phyloP scores from a whole-genome alignment of 1,284 basidiomycete species.

The Pseudozyma sp. region DNA sequence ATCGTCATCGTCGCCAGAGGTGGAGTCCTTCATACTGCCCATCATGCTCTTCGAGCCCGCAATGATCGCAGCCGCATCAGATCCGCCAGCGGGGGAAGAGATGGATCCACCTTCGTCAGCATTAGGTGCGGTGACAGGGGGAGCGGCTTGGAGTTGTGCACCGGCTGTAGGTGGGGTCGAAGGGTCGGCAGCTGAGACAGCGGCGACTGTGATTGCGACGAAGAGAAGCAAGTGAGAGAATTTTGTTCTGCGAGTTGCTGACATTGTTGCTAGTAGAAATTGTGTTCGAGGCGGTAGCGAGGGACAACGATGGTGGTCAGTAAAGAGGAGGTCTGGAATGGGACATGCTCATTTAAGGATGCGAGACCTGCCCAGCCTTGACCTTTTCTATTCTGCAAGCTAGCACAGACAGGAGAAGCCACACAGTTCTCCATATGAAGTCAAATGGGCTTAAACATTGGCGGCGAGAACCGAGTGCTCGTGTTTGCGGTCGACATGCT shows the following conservation, averaged over 20 bases:
- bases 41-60: conserved; percentile 11
- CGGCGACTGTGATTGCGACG: conserved; percentile 5
- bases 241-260: neutral
- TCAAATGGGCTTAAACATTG: too few relatives aligned
- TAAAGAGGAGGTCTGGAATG: too few relatives aligned
- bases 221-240: conserved; percentile 12
- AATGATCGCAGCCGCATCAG: conserved; percentile 26
- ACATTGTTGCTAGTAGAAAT: neutral
- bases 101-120: conserved; percentile 22
- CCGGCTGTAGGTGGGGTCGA: neutral
- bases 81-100: conserved; percentile 24
- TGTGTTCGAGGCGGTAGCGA: neutral
- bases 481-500: conserved; percentile 8
- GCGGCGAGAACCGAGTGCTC: neutral
- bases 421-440: too few relatives aligned
- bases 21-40: conserved; percentile 26
- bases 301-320: neutral
- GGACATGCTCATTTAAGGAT: neutral
- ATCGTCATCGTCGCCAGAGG: conserved; percentile 20
- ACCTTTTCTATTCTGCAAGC: too few relatives aligned
- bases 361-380: too few relatives aligned
- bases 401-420: too few relatives aligned
- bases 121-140: conserved; percentile 1
- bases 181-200: conserved; percentile 4
- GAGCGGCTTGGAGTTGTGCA: conserved; percentile 10